Evolutionary conservation across 768 basidiomycete genomes (phyloP), one percentile per base, ranked within the genome.

Genomic region (Suillus americanus): DNA sequence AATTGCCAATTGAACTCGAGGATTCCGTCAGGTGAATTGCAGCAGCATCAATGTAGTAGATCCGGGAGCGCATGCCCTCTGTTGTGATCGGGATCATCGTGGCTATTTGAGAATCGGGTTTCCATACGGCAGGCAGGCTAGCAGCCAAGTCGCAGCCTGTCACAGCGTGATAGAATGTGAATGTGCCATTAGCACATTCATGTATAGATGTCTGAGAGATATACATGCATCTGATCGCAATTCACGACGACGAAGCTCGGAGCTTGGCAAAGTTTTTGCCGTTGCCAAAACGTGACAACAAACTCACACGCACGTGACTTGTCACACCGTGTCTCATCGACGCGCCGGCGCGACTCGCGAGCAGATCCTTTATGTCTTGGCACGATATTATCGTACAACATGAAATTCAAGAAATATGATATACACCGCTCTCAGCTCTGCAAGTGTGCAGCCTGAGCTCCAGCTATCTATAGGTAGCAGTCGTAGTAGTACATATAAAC

Each of bases 241-340:
- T 30, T 18, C 33, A 54, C 35, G 33, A 35, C 20, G 18, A 35
- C 51, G 51, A 53, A 20, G 50, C 16, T 14, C 33, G 33, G 53
- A 35, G 33, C 53, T 53, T 20, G 30, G 30, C 53, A 30, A 51
- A 51, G 25, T 51, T 51, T 48, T n/a, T n/a, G n/a, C n/a, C n/a
- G n/a, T n/a, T 18, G 23, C 14, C 20, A 37, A 23, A 50, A 53
- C 13, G 57, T 63, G 45, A 46, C 23, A 23, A 2, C 20, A 62
- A 28, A 20, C 64, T 62, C 37, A 64, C 66, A 20, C 28, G 66
- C 74, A 75, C 70, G 72, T 76, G 74, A 3, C 10, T 0, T 18
- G 75, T 76, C 75, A 76, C 73, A 56, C 5, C 74, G 73, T 66
- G 74, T 76, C 53, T 14, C 68, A 71, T 68, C 50, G 65, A 48